Percentiles rank a stretch among this genome's conserved stretches.
phyloP scores from a whole-genome alignment of 257 asterid genomes.

The Apocynum venetum region DNA sequence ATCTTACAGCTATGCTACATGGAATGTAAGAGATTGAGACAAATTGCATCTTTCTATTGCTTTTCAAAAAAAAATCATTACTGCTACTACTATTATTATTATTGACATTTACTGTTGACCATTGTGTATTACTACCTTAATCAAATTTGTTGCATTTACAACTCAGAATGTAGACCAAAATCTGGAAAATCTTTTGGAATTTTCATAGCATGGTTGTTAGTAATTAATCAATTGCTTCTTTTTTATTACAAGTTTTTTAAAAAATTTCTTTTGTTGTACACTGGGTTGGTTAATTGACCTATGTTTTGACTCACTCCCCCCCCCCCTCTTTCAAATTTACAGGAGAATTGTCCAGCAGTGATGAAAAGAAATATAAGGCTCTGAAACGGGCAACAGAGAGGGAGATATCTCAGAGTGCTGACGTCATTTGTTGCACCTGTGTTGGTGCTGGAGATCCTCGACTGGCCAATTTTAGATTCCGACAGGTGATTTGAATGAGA shows the following conservation, averaged over 20 bases:
- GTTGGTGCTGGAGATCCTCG: conserved; percentile 99
- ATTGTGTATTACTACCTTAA: background rate
- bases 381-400: conserved; percentile 95
- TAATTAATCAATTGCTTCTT: background rate
- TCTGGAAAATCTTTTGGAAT: background rate
- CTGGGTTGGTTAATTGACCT: background rate
- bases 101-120: background rate
- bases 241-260: background rate
- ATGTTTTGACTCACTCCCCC: background rate
- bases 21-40: background rate
- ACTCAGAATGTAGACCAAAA: background rate
- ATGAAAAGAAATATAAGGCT: conserved; percentile 91
- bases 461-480: conserved; percentile 86
- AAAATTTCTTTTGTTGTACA: background rate
- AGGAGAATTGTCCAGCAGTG: conserved; percentile 98
- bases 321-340: conserved; percentile 13
- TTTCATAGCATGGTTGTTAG: background rate
- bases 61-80: background rate
- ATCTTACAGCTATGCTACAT: background rate
- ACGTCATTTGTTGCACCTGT: conserved; percentile 97
- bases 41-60: background rate
- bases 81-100: background rate
- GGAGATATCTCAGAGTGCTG: conserved; percentile 99
- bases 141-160: background rate
- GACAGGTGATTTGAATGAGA: conserved; percentile 56